These are phyloP conservation scores for Leptodontidium sp. DNA, from an alignment of 2,329 filamentous ascomycete species.

Conservation along the genomic window DNA sequence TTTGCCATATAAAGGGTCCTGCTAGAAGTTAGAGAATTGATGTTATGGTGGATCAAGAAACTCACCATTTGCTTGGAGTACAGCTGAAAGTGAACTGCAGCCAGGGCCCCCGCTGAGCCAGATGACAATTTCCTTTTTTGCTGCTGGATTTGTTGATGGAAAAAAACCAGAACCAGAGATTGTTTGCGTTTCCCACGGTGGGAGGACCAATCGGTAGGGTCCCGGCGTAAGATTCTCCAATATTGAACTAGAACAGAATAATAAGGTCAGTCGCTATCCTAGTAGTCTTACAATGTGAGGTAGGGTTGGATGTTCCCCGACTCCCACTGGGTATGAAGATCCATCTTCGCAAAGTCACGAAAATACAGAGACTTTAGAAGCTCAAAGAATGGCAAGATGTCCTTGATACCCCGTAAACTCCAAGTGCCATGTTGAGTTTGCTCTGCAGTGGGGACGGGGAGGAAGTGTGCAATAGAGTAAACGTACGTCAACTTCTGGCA, in stretches of 20 bases:
- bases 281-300: not conserved
- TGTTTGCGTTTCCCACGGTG: slow-evolving; percentile 52
- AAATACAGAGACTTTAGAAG: too few species aligned
- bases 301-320: too few species aligned
- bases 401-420: too few species aligned
- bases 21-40: not conserved
- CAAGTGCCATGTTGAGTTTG: too few species aligned
- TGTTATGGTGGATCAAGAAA: not conserved
- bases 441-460: too few species aligned
- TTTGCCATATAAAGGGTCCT: slow-evolving; percentile 42
- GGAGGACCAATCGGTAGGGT: slow-evolving; percentile 60
- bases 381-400: too few species aligned
- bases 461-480: not conserved
- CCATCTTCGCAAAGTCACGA: too few species aligned
- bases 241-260: slow-evolving; percentile 39
- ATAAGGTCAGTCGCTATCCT: not conserved
- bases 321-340: not conserved
- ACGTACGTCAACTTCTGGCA: slow-evolving; percentile 36
- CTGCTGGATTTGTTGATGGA: slow-evolving; percentile 57
- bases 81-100: slow-evolving; percentile 92
- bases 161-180: slow-evolving; percentile 66
- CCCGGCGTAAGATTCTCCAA: slow-evolving; percentile 45
- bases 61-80: slow-evolving; percentile 67
- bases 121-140: slow-evolving; percentile 61
- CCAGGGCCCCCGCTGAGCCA: slow-evolving; percentile 97